Evolutionary conservation across 805 yeast species (phyloP).

Genomic region (Zygotorulaspora chibaensis): DNA sequence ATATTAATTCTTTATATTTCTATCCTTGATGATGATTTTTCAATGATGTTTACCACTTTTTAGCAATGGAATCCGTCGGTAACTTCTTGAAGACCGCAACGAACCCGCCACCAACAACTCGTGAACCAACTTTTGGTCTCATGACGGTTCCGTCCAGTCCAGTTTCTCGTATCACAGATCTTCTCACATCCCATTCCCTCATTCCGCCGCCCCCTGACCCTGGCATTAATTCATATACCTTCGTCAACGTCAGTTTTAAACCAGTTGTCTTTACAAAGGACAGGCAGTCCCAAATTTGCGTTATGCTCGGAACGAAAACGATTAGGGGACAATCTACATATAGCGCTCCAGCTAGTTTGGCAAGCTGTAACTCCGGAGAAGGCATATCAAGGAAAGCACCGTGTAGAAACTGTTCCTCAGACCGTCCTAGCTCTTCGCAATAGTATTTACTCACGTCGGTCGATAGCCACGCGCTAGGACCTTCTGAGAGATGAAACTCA

Average conservation of each 20-base stretch:
- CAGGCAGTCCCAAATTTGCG: conserved; percentile 44
- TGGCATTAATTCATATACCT: conserved; percentile 41
- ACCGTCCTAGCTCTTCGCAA: conserved; percentile 17
- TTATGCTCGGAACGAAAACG: conserved; percentile 46
- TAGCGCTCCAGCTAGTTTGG: conserved; percentile 33
- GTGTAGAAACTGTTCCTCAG: conserved; percentile 34
- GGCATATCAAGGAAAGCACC: conserved; percentile 50
- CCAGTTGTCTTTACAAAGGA: conserved; percentile 30
- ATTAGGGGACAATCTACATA: conserved; percentile 42
- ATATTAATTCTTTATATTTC: background rate
- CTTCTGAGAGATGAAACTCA: conserved; percentile 40
- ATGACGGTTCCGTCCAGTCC: conserved; percentile 43
- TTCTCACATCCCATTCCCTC: conserved; percentile 49
- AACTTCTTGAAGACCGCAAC: conserved; percentile 41
- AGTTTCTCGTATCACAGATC: conserved; percentile 38
- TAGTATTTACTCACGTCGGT: conserved; percentile 15
- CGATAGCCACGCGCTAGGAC: conserved; percentile 42
- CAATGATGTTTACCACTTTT: conserved; percentile 9
- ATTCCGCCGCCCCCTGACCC: conserved; percentile 48
- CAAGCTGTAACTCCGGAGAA: conserved; percentile 37
- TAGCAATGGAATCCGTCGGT: conserved; percentile 13
- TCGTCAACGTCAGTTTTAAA: conserved; percentile 37
- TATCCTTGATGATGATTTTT: background rate
- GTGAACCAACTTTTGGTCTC: conserved; percentile 47
- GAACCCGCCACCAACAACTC: conserved; percentile 50